Evolutionary conservation across 2,329 filamentous ascomycete species (phyloP), one percentile per base, ranked within the genome.

Genomic region (Diplodia sapinea): DNA sequence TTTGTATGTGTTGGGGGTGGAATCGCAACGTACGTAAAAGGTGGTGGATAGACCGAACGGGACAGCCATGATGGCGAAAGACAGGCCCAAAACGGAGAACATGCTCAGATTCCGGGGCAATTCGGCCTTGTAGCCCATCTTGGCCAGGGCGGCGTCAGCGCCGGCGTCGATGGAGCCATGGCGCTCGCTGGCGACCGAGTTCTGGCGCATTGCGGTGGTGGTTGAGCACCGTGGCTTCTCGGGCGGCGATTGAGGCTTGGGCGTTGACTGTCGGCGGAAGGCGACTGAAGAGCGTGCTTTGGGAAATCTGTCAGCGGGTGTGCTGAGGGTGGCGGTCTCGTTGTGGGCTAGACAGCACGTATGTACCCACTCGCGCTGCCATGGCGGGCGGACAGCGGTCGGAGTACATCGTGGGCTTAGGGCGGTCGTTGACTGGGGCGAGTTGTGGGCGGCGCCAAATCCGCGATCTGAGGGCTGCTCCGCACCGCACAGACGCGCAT

Each of bases 21-120:
- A 50, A 36, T 57, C 4, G 9, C 15, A 17, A 51, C 43, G n/a
- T 38, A 63, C 59, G 78, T 87, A 88, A 70, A 92, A 81, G 1
- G 89, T 91, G 17, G 89, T 91, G 36, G 83, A 87, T 47, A 91
- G 81, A 43, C 89, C 89, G 71, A 88, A 90, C 0, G 88, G 88
- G 12, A 88, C 88, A 12, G 89, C 89, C 88, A 92, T 91, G 76
- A 92, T 91, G 63, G 89, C 89, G 74, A 92, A 92, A 54, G 88
- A 84, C 78, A 89, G 73, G 62, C 89, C 89, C 54, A 92, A 80
- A 33, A 92, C 87, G 73, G 87, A 89, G 73, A 91, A 77, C 88
- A 91, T 91, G 75, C 86, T 88, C 70, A 91, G 76, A 71, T 87
- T 88, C 69, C 89, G 83, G 17, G 89, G 88, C 52, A 92, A 75